These are phyloP conservation scores for Prunus mira DNA, from an alignment of 306 rosid species.

Conservation along the genomic window DNA sequence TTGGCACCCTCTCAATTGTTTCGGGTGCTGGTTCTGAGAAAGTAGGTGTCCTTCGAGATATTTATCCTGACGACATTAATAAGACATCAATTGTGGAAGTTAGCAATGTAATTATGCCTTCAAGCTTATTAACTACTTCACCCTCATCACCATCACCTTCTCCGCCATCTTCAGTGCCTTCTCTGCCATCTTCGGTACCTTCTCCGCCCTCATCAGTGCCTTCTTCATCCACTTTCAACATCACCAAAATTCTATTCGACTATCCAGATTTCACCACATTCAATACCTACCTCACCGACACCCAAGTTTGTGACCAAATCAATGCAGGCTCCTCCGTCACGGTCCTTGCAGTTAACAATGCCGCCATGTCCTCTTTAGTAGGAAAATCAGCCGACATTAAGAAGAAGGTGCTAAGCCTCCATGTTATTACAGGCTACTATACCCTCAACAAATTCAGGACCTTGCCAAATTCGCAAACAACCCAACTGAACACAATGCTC, in stretches of 20 bases:
- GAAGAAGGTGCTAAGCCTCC: background rate
- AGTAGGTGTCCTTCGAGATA: background rate
- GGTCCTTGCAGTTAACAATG: background rate
- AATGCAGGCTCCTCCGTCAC: background rate
- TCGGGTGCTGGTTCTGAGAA: background rate
- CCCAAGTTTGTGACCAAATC: background rate
- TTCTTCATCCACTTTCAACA: background rate
- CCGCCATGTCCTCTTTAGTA: background rate
- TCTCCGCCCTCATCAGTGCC: background rate
- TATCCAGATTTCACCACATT: background rate
- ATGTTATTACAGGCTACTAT: background rate
- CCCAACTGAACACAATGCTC: background rate
- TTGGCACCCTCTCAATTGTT: background rate
- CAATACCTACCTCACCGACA: background rate
- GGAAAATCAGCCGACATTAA: background rate
- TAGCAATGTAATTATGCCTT: background rate
- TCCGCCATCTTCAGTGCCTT: no score
- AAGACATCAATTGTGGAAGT: background rate
- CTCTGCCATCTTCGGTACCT: background rate
- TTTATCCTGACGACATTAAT: background rate
- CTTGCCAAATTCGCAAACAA: background rate
- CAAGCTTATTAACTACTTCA: background rate
- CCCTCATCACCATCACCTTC: background rate
- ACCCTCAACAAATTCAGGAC: background rate
- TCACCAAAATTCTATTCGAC: background rate